Percentiles rank a stretch among this genome's conserved stretches.
Conservation (phyloP, 495 filamentous ascomycete genomes). For the Aspergillus panamensis region DNA sequence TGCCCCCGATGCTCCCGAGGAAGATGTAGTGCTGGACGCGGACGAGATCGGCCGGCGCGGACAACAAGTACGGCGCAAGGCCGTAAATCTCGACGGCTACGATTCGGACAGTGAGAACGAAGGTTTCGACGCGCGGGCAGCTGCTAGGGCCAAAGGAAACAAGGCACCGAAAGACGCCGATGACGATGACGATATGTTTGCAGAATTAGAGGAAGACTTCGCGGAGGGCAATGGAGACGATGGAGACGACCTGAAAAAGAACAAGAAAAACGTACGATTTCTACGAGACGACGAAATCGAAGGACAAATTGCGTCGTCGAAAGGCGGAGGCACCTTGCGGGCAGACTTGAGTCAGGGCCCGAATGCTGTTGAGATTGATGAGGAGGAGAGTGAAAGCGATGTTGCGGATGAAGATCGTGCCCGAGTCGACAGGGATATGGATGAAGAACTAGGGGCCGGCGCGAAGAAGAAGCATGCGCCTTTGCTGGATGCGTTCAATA, state of each 20-base stretch:
- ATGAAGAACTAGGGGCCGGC: conserved; percentile 85
- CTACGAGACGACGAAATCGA: conserved; percentile 73
- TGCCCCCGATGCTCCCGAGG: conserved; percentile 71
- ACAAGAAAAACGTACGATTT: conserved; percentile 77
- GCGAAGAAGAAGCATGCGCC: conserved; percentile 91
- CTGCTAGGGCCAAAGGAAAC: conserved; percentile 52
- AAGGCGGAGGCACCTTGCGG: conserved; percentile 64
- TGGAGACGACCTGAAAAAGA: conserved; percentile 50
- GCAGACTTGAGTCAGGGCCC: conserved; percentile 51
- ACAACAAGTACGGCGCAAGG: conserved; percentile 77
- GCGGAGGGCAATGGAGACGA: conserved; percentile 51
- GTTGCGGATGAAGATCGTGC: conserved; percentile 71
- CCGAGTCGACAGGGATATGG: conserved; percentile 64
- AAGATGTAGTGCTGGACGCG: conserved; percentile 78
- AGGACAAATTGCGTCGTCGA: conserved; percentile 74
- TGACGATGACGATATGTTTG: conserved; percentile 90
- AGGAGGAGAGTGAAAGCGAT: conserved; percentile 58
- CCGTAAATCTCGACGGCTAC: conserved; percentile 94
- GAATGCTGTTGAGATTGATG: conserved; percentile 43
- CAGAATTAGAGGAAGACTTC: conserved; percentile 62
- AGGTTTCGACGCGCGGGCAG: conserved; percentile 70
- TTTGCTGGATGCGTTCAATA: conserved; percentile 95
- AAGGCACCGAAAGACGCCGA: conserved; percentile 45
- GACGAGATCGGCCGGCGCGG: conserved; percentile 88
- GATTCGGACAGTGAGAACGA: conserved; percentile 94